phyloP scores from a whole-genome alignment of 169 alveolate genomes.

The Cryptosporidium bovis region DNA sequence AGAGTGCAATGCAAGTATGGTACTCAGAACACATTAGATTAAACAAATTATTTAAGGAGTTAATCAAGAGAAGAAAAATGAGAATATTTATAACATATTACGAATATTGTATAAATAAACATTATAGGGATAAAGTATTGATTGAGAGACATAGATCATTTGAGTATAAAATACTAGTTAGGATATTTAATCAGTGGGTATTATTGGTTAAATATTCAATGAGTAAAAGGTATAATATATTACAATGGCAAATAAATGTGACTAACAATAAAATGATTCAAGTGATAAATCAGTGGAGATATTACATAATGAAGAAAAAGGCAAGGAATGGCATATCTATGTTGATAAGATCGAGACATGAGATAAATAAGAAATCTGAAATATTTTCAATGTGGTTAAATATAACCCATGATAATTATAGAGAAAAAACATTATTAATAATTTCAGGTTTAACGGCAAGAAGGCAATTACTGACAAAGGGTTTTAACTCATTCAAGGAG shows the following conservation, averaged over 20 bases:
- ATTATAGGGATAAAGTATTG: not conserved
- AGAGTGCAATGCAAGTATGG: not conserved
- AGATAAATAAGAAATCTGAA: not conserved
- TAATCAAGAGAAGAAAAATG: not conserved
- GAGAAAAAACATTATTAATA: conserved; percentile 37
- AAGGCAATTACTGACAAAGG: not conserved
- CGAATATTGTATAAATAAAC: not conserved
- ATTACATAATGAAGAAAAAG: not conserved
- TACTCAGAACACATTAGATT: not conserved
- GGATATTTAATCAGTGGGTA: conserved; percentile 24
- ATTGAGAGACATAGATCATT: not conserved
- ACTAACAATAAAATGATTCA: not conserved
- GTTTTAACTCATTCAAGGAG: not conserved
- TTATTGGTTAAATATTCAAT: conserved; percentile 35
- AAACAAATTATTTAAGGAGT: not conserved
- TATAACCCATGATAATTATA: conserved; percentile 39
- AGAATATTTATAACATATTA: not conserved
- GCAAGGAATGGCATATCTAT: not conserved
- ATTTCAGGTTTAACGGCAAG: conserved; percentile 58
- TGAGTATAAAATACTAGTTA: not conserved
- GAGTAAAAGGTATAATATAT: conserved; percentile 58
- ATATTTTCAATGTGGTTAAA: conserved; percentile 11
- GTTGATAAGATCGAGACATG: not conserved
- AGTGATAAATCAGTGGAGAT: conserved; percentile 5
- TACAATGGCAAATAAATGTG: conserved; percentile 39